A percentile compares a stretch with the other conserved stretches of the same genome.
Conservation (phyloP, 148 eudicot species). For the Spergularia bocconei region DNA sequence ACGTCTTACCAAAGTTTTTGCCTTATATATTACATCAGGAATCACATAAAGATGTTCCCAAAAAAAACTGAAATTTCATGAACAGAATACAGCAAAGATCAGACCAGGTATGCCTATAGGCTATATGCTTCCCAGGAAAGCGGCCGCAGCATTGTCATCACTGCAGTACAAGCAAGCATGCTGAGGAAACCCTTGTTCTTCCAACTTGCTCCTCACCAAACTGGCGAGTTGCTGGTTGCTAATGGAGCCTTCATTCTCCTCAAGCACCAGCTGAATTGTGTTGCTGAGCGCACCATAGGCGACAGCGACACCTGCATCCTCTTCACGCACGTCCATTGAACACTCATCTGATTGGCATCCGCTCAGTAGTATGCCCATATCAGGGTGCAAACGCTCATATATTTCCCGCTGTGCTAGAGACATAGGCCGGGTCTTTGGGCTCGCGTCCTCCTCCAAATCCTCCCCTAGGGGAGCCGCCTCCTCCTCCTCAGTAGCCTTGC, state of each 20-base stretch:
- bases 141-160: conserved; percentile 40
- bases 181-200: conserved; percentile 25
- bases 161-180: conserved; percentile 61
- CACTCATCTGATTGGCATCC: conserved; percentile 3
- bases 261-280: conserved; percentile 36
- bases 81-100: no score
- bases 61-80: no score
- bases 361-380: conserved; percentile 2
- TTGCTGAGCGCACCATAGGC: conserved; percentile 49
- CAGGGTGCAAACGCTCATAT: conserved; percentile 1
- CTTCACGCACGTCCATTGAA: no score
- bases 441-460: no score
- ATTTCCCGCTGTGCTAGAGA: not conserved
- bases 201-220: conserved; percentile 27
- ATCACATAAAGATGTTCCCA: no score
- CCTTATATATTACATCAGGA: no score
- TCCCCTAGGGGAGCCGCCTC: no score
- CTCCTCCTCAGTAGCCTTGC: no score
- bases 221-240: conserved; percentile 28
- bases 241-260: conserved; percentile 26
- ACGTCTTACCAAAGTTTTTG: no score
- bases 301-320: not conserved
- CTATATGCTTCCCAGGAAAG: conserved; percentile 23
- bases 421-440: not conserved
- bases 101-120: no score